Base-by-base conservation (phyloP, 2,329 filamentous ascomycete genomes). In the Pyricularia pennisetigena region DNA sequence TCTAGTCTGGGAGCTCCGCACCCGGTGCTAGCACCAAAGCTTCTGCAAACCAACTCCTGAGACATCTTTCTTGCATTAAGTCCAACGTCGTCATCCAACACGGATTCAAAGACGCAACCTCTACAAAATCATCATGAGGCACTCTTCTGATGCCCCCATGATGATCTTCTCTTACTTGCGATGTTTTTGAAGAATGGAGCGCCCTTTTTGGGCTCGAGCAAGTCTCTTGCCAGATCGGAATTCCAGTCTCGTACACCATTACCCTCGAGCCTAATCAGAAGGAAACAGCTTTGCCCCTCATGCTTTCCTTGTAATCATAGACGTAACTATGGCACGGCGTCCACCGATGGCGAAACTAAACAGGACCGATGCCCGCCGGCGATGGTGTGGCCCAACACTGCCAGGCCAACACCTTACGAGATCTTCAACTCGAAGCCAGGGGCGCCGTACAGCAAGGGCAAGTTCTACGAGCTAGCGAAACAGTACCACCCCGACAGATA, bases 381-480 rank as follows among this genome's bases (percentile, higher is more conserved):
- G 14, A 54, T 54, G 35, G 30, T 26, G 12, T 88, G 86, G 86
- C 85, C 86, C 2, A 75, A 76, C 5, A 75, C 76, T 6, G 70
- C 75, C 24, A 75, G 82, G 59, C 92, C 91, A 0, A 94, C 94
- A 0, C 95, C 95, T 0, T 98, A 99, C 80, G 92, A 98, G 74
- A 92, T 99, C 75, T 89, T 98, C 74, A 82, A 85, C 70, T 78
- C 81, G 65, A 74, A 78, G 67, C 77, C 79, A 35, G 81, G 82
- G 69, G 88, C 87, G 16, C 85, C 88, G 1, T 98, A 99, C 78
- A 89, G 86, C 70, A 98, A 99, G 79, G 80, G 84, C 62, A 88
- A 88, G 69, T 99, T 93, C 83, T 95, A 96, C 78, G 86, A 94
- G 75, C 86, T 99, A 67, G 95, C 97, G 69, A 99, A 98, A 81